A percentile compares a stretch with the other conserved stretches of the same genome.
Evolutionary conservation across 1,284 basidiomycete genomes (phyloP).

Genomic region (Heimioporus punctisporus): DNA sequence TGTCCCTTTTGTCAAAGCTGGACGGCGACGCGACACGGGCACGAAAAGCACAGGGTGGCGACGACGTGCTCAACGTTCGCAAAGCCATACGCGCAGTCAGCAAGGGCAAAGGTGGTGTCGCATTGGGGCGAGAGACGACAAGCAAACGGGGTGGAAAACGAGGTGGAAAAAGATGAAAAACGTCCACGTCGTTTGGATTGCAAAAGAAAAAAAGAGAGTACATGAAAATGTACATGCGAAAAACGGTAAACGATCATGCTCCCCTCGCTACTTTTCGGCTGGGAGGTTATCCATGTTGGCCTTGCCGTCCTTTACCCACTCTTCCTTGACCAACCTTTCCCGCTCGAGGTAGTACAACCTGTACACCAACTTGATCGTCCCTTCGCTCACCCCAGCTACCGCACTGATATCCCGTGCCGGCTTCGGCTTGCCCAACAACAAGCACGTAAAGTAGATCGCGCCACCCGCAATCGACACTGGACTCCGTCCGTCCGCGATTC

Average conservation of each 20-base stretch:
- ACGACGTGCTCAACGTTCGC: slow-evolving; percentile 75
- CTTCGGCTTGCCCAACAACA: slow-evolving; percentile 77
- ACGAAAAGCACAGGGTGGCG: slow-evolving; percentile 39
- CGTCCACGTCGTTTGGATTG: too few relatives aligned
- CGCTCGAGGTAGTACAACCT: slow-evolving; percentile 68
- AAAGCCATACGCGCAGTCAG: slow-evolving; percentile 86
- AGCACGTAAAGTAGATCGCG: slow-evolving; percentile 93
- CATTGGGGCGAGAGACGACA: slow-evolving; percentile 45
- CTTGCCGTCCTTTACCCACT: slow-evolving; percentile 82
- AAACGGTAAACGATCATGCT: neutral
- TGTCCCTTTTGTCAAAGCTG: slow-evolving; percentile 79
- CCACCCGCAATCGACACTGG: slow-evolving; percentile 97
- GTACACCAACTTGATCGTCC: slow-evolving; percentile 93
- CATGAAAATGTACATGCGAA: slow-evolving; percentile 17
- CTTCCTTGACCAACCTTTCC: slow-evolving; percentile 77
- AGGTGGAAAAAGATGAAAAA: slow-evolving; percentile 7
- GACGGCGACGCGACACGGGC: slow-evolving; percentile 72
- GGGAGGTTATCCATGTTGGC: slow-evolving; percentile 51
- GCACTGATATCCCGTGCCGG: slow-evolving; percentile 85
- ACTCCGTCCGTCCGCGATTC: slow-evolving; percentile 91
- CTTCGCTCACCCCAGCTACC: slow-evolving; percentile 98
- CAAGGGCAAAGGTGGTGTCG: slow-evolving; percentile 64
- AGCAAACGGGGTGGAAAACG: slow-evolving; percentile 19
- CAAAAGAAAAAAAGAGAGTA: slow-evolving; percentile 1
- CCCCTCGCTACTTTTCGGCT: slow-evolving; percentile 21